These are phyloP conservation scores for Blastocystis sp. DNA, from an alignment of 352 stramenopile species.

Conservation along the genomic window DNA sequence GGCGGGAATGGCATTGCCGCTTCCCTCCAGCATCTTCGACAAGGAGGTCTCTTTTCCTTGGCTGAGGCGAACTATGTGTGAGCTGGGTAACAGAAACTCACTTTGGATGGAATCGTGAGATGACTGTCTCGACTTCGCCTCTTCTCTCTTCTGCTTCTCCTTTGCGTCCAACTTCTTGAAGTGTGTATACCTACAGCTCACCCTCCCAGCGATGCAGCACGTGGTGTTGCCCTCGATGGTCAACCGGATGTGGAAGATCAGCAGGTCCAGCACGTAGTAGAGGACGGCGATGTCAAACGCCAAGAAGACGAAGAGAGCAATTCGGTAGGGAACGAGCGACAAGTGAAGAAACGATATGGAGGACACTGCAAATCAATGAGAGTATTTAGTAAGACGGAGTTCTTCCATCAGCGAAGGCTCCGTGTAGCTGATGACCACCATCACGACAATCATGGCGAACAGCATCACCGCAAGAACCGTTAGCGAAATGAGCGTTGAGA, in stretches of 20 bases:
- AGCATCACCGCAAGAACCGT: constrained; percentile 78
- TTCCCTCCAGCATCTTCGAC: background rate
- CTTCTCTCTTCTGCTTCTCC: background rate
- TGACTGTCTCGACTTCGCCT: background rate
- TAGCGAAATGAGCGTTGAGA: constrained; percentile 77
- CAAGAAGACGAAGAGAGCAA: constrained; percentile 9
- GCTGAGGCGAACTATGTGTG: background rate
- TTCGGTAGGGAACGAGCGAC: background rate
- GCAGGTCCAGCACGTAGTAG: constrained; percentile 44
- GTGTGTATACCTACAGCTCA: constrained; percentile 19
- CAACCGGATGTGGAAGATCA: constrained; percentile 61
- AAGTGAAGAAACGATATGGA: background rate
- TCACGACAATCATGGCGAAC: constrained; percentile 77
- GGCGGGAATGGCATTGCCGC: background rate
- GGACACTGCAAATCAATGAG: background rate
- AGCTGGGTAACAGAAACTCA: background rate
- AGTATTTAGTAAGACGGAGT: background rate
- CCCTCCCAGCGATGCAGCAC: background rate
- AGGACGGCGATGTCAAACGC: background rate
- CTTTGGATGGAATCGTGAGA: background rate
- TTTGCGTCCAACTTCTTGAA: constrained; percentile 29
- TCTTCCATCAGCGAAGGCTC: background rate
- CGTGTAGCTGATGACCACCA: constrained; percentile 73
- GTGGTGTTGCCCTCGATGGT: constrained; percentile 29
- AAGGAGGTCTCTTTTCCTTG: background rate